Conservation (phyloP, 441 rosid genomes). For the Macaranga tanarius region DNA sequence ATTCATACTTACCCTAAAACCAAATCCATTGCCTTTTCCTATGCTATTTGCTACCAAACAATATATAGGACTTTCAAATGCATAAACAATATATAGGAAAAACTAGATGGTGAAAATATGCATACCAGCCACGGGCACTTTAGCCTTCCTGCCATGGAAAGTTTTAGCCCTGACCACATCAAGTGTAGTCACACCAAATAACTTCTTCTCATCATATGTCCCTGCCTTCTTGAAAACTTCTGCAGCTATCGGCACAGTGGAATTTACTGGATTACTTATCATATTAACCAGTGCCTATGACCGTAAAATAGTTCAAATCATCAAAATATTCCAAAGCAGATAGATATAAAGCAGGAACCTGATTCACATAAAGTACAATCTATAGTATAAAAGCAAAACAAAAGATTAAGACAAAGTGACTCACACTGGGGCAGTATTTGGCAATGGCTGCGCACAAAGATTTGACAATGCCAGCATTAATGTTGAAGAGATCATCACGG, state of each 20-base stretch:
- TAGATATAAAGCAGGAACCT: too few species aligned
- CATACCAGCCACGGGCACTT: conserved; percentile 72
- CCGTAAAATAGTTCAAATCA: conserved; percentile 8
- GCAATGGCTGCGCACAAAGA: conserved; percentile 67
- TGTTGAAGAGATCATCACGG: conserved; percentile 92
- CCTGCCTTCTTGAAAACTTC: conserved; percentile 96
- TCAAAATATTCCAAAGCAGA: not conserved
- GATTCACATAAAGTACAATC: not conserved
- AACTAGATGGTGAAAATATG: not conserved
- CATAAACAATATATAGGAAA: not conserved
- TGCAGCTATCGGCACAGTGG: conserved; percentile 92
- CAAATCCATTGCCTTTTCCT: too few species aligned
- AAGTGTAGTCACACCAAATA: conserved; percentile 94
- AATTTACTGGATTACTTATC: conserved; percentile 98
- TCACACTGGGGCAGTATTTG: conserved; percentile 83
- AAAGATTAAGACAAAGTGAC: not conserved
- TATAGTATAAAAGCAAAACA: not conserved
- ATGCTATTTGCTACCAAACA: too few species aligned
- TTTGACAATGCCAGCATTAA: conserved; percentile 92
- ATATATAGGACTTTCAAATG: too few species aligned
- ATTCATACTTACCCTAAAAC: too few species aligned
- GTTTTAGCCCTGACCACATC: conserved; percentile 96
- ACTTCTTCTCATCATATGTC: conserved; percentile 64
- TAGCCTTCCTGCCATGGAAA: conserved; percentile 88
- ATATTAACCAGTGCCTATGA: conserved; percentile 78